phyloP scores from a whole-genome alignment of 805 yeast species.

The Candida sonorensis region DNA sequence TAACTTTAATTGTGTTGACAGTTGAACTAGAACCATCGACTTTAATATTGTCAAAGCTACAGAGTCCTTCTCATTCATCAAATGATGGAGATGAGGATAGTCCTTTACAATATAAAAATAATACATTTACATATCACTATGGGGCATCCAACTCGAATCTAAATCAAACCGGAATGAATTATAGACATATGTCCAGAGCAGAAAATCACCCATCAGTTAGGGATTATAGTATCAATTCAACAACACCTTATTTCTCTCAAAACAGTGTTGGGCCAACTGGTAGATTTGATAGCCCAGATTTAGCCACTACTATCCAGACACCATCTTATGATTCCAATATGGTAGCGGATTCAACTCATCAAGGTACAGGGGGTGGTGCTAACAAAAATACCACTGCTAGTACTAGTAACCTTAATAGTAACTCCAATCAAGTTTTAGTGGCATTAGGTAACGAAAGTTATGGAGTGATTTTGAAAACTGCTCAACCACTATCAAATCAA shows the following conservation, averaged over 20 bases:
- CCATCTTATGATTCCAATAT: conserved; percentile 26
- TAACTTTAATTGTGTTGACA: conserved; percentile 63
- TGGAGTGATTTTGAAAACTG: conserved; percentile 51
- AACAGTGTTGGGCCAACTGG: conserved; percentile 2
- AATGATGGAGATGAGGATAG: no score
- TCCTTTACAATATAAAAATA: no score
- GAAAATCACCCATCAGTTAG: conserved; percentile 4
- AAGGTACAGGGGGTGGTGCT: conserved; percentile 19
- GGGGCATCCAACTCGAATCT: no score
- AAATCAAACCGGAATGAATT: no score
- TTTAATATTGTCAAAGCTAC: conserved; percentile 22
- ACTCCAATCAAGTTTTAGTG: conserved; percentile 26
- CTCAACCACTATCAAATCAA: conserved; percentile 64
- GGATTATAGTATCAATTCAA: conserved; percentile 2
- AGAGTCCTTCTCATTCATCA: no score
- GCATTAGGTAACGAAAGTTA: conserved; percentile 45
- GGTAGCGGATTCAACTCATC: no score
- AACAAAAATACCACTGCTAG: not conserved
- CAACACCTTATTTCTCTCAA: not conserved
- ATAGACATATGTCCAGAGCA: no score
- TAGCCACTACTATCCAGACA: conserved; percentile 14
- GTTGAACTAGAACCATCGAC: conserved; percentile 54
- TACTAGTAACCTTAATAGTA: not conserved
- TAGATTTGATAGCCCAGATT: conserved; percentile 24
- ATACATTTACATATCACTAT: no score